Conservation (phyloP, 352 stramenopile species). For the Peronosclerospora sorghi region DNA sequence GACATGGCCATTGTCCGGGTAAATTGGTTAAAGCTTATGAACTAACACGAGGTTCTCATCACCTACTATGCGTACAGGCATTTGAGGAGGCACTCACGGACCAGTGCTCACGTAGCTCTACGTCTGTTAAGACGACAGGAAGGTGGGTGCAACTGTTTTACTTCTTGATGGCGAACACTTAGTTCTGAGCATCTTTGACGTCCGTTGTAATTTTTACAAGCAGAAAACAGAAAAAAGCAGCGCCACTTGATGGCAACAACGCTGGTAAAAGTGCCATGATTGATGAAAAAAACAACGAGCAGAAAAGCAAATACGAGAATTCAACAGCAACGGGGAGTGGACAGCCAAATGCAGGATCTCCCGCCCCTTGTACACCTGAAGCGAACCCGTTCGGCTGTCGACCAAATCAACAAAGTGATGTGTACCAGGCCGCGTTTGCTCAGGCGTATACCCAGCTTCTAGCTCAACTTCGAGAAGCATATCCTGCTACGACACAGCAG, state of each 20-base stretch:
- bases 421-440: conserved; percentile 56
- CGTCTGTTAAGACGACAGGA: conserved; percentile 5
- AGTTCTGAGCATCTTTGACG: not conserved
- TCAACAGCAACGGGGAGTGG: conserved; percentile 1
- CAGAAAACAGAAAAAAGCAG: conserved; percentile 16
- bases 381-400: conserved; percentile 5
- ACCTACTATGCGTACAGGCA: conserved; percentile 21
- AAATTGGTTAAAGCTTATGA: conserved; percentile 2
- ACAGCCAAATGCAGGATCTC: conserved; percentile 4
- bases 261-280: conserved; percentile 12
- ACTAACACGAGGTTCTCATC: not conserved
- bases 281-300: conserved; percentile 8
- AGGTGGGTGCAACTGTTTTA: conserved; percentile 5
- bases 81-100: conserved; percentile 61
- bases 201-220: not conserved
- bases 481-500: conserved; percentile 15
- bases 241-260: conserved; percentile 12
- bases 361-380: conserved; percentile 1
- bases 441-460: conserved; percentile 59
- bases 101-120: conserved; percentile 17
- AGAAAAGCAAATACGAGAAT: conserved; percentile 1
- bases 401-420: conserved; percentile 20
- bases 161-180: too few relatives aligned
- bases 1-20: conserved; percentile 76
- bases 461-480: conserved; percentile 35